Evolutionary conservation across 192 early-diverging fungal species (phyloP).

Genomic region (Coemansia asiatica): DNA sequence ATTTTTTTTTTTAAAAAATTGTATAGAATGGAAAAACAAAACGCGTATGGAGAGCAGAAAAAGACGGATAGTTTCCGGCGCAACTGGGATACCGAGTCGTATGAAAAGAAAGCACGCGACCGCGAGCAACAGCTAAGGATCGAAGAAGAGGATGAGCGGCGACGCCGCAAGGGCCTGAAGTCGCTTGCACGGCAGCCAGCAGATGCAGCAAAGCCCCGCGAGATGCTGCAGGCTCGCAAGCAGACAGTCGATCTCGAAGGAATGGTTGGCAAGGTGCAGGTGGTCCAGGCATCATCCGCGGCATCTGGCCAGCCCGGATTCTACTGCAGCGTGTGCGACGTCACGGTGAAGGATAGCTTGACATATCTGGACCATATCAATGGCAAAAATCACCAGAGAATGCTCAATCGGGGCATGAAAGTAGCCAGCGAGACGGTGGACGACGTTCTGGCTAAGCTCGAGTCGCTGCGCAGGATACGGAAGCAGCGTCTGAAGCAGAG

Average conservation of each 20-base stretch:
- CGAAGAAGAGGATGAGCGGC: constrained; percentile 57
- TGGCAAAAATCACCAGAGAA: constrained; percentile 82
- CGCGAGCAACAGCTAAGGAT: constrained; percentile 56
- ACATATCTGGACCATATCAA: constrained; percentile 93
- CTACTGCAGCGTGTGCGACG: constrained; percentile 87
- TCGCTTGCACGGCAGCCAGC: constrained; percentile 10
- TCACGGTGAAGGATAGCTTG: constrained; percentile 84
- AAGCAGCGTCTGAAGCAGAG: constrained; percentile 39
- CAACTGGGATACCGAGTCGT: constrained; percentile 72
- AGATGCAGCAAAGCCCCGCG: constrained; percentile 16
- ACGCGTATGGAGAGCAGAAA: constrained; percentile 18
- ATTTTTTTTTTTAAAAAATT: background rate
- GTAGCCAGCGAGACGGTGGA: constrained; percentile 75
- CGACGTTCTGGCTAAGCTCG: constrained; percentile 74
- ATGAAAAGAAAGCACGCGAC: constrained; percentile 65
- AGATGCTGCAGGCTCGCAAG: constrained; percentile 59
- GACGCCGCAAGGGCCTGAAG: constrained; percentile 56
- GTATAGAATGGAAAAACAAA: constrained; percentile 5
- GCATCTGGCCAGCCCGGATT: constrained; percentile 81
- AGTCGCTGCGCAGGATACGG: constrained; percentile 67
- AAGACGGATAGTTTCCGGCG: constrained; percentile 35
- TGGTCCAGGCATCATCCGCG: constrained; percentile 64
- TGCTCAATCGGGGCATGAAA: constrained; percentile 78
- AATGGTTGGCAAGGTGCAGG: constrained; percentile 78
- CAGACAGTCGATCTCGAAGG: constrained; percentile 68